These are phyloP conservation scores for Cercospora citrullina DNA, from an alignment of 2,329 filamentous ascomycete genomes.

Conservation along the genomic window DNA sequence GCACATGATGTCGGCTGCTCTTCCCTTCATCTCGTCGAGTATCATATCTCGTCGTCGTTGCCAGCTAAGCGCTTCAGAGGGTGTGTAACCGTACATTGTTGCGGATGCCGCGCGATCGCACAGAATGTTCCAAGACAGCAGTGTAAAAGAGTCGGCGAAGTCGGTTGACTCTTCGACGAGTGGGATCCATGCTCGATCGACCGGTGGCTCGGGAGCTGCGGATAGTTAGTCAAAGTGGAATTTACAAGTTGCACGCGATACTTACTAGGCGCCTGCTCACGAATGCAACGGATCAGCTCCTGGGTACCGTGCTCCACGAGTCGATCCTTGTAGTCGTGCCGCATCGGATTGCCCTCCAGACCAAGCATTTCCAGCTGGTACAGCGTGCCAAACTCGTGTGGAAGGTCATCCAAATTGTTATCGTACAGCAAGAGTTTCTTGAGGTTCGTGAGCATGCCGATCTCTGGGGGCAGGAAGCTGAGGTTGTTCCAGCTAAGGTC, in stretches of 20 bases:
- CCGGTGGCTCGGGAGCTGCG: slow-evolving; percentile 73
- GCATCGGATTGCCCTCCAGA: slow-evolving; percentile 86
- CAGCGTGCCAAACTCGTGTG: slow-evolving; percentile 83
- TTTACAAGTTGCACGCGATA: slow-evolving; percentile 6
- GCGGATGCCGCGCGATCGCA: slow-evolving; percentile 90
- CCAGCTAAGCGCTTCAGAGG: slow-evolving; percentile 79
- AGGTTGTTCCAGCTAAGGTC: slow-evolving; percentile 90
- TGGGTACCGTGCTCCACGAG: slow-evolving; percentile 86
- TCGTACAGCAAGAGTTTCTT: slow-evolving; percentile 85
- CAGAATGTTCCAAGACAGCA: slow-evolving; percentile 92
- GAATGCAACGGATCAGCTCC: slow-evolving; percentile 76
- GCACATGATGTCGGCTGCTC: slow-evolving; percentile 85
- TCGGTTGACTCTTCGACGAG: slow-evolving; percentile 58
- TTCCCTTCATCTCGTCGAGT: slow-evolving; percentile 73
- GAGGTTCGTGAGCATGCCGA: slow-evolving; percentile 95
- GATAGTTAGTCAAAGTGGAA: slow-evolving; percentile 12
- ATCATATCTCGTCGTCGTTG: slow-evolving; percentile 82
- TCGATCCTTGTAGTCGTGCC: slow-evolving; percentile 70
- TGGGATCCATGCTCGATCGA: slow-evolving; percentile 74
- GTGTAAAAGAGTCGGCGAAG: slow-evolving; percentile 67
- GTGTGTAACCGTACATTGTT: slow-evolving; percentile 85
- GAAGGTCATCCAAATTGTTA: slow-evolving; percentile 80
- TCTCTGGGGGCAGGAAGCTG: slow-evolving; percentile 76
- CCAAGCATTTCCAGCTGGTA: slow-evolving; percentile 87
- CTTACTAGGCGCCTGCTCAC: slow-evolving; percentile 82